Evolutionary conservation across 2,329 filamentous ascomycete genomes (phyloP).

Genomic region (Fusarium torulosum): DNA sequence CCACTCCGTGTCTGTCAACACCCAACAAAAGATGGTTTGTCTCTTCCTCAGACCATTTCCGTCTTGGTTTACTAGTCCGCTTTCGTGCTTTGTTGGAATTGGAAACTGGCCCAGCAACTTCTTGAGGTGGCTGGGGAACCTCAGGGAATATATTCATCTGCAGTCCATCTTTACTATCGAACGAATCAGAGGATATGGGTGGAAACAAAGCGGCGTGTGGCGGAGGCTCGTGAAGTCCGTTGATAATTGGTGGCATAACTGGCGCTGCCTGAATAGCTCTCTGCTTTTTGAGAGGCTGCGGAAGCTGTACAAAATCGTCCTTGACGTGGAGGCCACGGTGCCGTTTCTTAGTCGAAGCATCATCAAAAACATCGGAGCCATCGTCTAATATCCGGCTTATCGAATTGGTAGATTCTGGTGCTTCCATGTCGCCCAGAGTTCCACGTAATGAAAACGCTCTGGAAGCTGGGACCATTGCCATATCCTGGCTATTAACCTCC

Average conservation of each 20-base stretch:
- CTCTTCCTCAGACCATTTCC: slow-evolving; percentile 75
- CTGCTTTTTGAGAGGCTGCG: slow-evolving; percentile 74
- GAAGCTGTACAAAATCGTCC: slow-evolving; percentile 73
- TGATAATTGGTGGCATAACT: slow-evolving; percentile 73
- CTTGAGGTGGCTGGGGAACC: slow-evolving; percentile 53
- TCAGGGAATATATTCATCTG: slow-evolving; percentile 60
- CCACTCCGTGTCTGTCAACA: slow-evolving; percentile 72
- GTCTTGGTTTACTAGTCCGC: slow-evolving; percentile 68
- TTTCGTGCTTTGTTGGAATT: slow-evolving; percentile 60
- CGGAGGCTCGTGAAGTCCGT: slow-evolving; percentile 72
- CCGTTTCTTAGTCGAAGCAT: slow-evolving; percentile 67
- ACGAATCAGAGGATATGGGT: slow-evolving; percentile 70
- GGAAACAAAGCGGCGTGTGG: slow-evolving; percentile 72
- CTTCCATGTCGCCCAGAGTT: slow-evolving; percentile 57
- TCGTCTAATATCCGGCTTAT: slow-evolving; percentile 63
- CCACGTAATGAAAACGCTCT: slow-evolving; percentile 56
- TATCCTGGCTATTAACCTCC: slow-evolving; percentile 42
- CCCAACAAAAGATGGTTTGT: slow-evolving; percentile 72
- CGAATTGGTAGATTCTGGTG: slow-evolving; percentile 57
- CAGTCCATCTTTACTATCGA: slow-evolving; percentile 62
- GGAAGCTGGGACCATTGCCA: slow-evolving; percentile 41
- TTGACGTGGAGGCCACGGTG: slow-evolving; percentile 62
- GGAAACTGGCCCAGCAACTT: slow-evolving; percentile 49
- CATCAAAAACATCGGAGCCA: slow-evolving; percentile 58
- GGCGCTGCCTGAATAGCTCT: slow-evolving; percentile 68